Evolutionary conservation across 2,329 filamentous ascomycete genomes (phyloP), one percentile per base, ranked within the genome.

Genomic region (Pseudonectria foliicola): DNA sequence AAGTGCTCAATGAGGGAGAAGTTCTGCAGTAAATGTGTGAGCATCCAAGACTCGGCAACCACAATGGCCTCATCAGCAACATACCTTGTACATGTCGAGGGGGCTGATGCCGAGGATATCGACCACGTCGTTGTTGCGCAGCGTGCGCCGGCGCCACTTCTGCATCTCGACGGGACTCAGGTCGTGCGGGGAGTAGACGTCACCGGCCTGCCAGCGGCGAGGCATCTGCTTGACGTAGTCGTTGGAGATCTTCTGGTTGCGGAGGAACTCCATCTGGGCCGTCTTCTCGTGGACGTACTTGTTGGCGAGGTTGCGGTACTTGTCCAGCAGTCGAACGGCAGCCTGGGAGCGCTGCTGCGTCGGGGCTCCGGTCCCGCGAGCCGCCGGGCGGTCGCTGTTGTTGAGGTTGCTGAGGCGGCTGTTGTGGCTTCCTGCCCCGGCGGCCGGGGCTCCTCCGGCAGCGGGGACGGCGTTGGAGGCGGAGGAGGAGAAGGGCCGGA

Each of bases 171-270:
- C 65, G 15, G 79, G 71, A 36, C 77, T 82, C 56, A 98, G 61
- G 62, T 98, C 92, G 56, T 89, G 85, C 24, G 92, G 92, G 40
- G 88, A 75, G 64, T 96, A 96, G 34, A 95, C 73, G 56, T 96
- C 89, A 49, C 92, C 92, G 1, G 67, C 52, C 50, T 71, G 69
- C 82, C 84, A 96, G 27, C 73, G 70, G 31, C 89, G 80, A 25
- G 75, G 71, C 61, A 81, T 72, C 60, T 85, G 79, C 43, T 63
- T 67, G 49, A 77, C 62, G 57, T 77, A 77, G 43, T 77, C 75
- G 29, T 64, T 63, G 34, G 61, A 63, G 30, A 60, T 48, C 52
- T 63, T 63, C 44, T 57, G 55, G 45, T 61, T 57, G 45, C 54
- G 54, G 35, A 67, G 46, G 37, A 58, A 54, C 34, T 67, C 58